Evolutionary conservation across 805 yeast genomes (phyloP), one percentile per base, ranked within the genome.

Genomic region (Ogataea wickerhamii): DNA sequence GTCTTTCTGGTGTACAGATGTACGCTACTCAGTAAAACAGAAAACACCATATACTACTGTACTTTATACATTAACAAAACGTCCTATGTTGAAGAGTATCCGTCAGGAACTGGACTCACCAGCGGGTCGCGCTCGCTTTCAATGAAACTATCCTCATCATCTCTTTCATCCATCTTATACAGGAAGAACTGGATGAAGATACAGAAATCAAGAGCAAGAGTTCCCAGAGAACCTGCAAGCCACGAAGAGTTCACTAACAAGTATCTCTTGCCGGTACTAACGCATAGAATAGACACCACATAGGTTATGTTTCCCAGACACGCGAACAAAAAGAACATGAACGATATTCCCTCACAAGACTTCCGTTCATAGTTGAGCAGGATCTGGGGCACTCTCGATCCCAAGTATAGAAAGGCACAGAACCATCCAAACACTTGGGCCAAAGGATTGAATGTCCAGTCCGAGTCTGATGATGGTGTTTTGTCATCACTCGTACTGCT

Each of bases 321-420:
- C 16, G 98, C 98, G 70, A 93, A 91, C 17, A 93, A 66, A 64
- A 91, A 91, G 63, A 93, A 91, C 71, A 91, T 71, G 55, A 93
- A 87, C 8, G 96, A 87, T 34, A 91, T 85, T 18, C 98, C 98
- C 45, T 93, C 98, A 58, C 96, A 88, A 2, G 95, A 83, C 63
- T 88, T 89, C 55, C 97, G 74, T 58, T 81, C 71, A 56, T 73
- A 87, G 63, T 93, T 93, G 44, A 91, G 71, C 41, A 87, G 60
- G 37, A 93, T 87, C 64, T 93, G 98, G 1, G 98, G 98, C 20
- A 93, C 64, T 51, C 98, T 71, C 13, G 98, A 89, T 2, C 96
- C 95, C 43, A 91, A 64, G 53, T 85, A 85, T 28, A 85, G 66
- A 1, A 67, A 57, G 6, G 94, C 93, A 66, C 89, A 82, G 27